Evolutionary conservation across 1,284 basidiomycete species (phyloP).

Genomic region (Tetrapyrgos nigripes): DNA sequence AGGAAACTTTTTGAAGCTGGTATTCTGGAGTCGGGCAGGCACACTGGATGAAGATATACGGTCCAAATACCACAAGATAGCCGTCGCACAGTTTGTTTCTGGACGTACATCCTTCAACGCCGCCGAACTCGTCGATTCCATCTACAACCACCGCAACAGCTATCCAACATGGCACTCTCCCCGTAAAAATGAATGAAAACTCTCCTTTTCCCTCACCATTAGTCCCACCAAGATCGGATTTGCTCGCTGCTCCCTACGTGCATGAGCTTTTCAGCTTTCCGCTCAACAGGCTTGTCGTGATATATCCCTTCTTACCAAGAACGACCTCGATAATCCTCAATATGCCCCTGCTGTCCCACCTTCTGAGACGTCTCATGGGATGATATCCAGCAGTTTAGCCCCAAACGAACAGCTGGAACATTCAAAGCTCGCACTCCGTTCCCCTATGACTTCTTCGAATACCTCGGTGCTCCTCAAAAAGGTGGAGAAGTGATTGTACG

Average conservation of each 20-base stretch:
- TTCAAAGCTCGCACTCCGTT: neutral
- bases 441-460: neutral
- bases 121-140: neutral
- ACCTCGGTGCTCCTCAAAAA: neutral
- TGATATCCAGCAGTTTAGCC: neutral
- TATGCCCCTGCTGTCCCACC: neutral
- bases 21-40: neutral
- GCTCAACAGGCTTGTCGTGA: neutral
- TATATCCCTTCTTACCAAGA: neutral
- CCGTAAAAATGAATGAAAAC: neutral
- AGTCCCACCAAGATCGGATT: neutral
- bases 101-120: neutral
- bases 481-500: neutral
- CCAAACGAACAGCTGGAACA: neutral
- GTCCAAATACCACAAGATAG: neutral
- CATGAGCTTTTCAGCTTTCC: constrained; percentile 3
- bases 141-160: constrained; percentile 3
- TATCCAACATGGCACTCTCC: neutral
- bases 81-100: neutral
- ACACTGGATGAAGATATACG: neutral
- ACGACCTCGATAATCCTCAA: neutral
- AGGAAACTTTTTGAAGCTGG: neutral
- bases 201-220: neutral
- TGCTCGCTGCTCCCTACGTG: neutral
- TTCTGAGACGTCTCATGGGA: neutral